A percentile compares a stretch with the other conserved stretches of the same genome.
Conservation (phyloP, 1,139 yeast species). For the Saccharomyces pastorianus region DNA sequence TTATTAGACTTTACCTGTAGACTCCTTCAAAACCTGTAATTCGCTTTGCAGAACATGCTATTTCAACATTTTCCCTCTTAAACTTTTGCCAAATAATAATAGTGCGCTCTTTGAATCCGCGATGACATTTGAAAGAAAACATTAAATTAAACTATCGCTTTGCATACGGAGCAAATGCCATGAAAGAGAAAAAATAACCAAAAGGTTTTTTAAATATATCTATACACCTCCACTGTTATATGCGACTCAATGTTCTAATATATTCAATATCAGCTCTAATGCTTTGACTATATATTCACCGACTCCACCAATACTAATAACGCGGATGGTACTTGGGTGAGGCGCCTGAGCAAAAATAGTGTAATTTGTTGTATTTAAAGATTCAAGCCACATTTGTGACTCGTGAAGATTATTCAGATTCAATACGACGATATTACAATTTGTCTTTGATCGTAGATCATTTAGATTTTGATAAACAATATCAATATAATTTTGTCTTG, state of each 20-base stretch:
- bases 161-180: not conserved
- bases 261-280: conserved; percentile 18
- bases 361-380: conserved; percentile 17
- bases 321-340: conserved; percentile 29
- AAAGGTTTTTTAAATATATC: not conserved
- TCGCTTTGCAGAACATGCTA: not conserved
- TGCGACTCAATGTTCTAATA: conserved; percentile 7
- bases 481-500: conserved; percentile 26
- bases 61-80: not conserved
- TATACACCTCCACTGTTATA: not conserved
- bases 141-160: not conserved
- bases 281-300: conserved; percentile 28
- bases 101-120: not conserved
- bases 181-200: not conserved
- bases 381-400: conserved; percentile 26
- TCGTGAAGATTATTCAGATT: conserved; percentile 30
- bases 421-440: conserved; percentile 30
- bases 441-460: conserved; percentile 24
- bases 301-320: conserved; percentile 31
- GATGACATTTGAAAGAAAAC: not conserved
- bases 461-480: conserved; percentile 23
- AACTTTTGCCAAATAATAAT: not conserved
- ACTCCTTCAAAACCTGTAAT: not conserved
- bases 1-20: not conserved
- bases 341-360: conserved; percentile 17